A percentile compares a stretch with the other conserved stretches of the same genome.
These are phyloP conservation scores for Saccharomyces eubayanus DNA, from an alignment of 805 yeast genomes.

Conservation along the genomic window DNA sequence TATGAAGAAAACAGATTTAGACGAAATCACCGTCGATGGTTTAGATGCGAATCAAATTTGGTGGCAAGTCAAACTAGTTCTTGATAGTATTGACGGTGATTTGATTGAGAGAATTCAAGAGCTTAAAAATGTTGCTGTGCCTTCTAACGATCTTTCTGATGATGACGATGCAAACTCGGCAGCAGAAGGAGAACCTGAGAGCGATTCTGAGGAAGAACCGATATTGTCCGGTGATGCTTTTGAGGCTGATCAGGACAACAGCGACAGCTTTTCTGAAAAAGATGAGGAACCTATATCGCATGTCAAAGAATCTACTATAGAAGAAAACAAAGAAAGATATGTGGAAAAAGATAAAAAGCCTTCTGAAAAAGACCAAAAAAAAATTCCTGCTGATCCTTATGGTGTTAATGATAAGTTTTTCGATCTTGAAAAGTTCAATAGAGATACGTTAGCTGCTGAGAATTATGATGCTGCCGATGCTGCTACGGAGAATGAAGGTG, in stretches of 20 bases:
- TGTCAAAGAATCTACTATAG: constrained; percentile 23
- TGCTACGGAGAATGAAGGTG: constrained; percentile 40
- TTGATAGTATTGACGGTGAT: constrained; percentile 67
- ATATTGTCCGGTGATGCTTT: constrained; percentile 24
- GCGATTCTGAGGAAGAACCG: constrained; percentile 18
- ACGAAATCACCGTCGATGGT: constrained; percentile 77
- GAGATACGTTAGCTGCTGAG: constrained; percentile 61
- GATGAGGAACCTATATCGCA: constrained; percentile 22
- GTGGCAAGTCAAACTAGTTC: constrained; percentile 82
- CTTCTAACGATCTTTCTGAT: constrained; percentile 29
- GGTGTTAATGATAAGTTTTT: constrained; percentile 81
- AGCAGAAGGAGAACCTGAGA: constrained; percentile 18
- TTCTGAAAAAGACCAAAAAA: constrained; percentile 4
- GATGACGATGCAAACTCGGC: constrained; percentile 37
- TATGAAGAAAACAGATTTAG: constrained; percentile 48
- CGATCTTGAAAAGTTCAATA: constrained; percentile 75
- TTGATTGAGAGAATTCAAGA: constrained; percentile 51
- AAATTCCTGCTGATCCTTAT: constrained; percentile 40
- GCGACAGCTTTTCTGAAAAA: constrained; percentile 20
- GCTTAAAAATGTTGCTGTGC: constrained; percentile 29
- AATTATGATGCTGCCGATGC: constrained; percentile 29
- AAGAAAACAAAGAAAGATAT: constrained; percentile 26
- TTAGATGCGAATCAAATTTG: constrained; percentile 85
- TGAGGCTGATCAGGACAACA: constrained; percentile 24
- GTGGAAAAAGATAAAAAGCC: constrained; percentile 20